Conservation (phyloP, 2,329 filamentous ascomycete species). For the Cyclaneusma minus region DNA sequence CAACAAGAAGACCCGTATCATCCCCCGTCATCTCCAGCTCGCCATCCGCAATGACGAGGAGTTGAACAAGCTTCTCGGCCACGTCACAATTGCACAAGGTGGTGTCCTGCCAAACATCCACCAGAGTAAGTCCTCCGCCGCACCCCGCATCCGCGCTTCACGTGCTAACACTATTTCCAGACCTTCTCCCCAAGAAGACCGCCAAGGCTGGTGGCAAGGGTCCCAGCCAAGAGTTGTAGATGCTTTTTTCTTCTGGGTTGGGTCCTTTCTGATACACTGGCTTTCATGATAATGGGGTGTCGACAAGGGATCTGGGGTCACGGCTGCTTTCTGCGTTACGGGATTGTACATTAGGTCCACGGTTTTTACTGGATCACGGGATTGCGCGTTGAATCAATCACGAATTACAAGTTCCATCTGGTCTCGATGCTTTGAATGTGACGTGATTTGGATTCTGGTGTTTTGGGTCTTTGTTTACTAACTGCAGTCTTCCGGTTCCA, state of each 20-base stretch:
- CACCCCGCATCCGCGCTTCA: background rate
- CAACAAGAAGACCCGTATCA: slow-evolving; percentile 99
- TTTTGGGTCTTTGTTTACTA: no score
- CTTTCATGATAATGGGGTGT: slow-evolving; percentile 58
- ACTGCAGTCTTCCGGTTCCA: no score
- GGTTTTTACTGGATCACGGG: slow-evolving; percentile 33
- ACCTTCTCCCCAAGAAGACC: slow-evolving; percentile 99
- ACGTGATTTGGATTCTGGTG: no score
- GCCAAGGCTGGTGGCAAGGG: slow-evolving; percentile 87
- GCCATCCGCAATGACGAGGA: slow-evolving; percentile 99
- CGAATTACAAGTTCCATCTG: no score
- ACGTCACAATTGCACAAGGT: slow-evolving; percentile 94
- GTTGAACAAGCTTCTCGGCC: slow-evolving; percentile 94
- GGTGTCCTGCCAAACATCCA: slow-evolving; percentile 96
- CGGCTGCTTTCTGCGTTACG: slow-evolving; percentile 45
- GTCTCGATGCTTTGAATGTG: no score
- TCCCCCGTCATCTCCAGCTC: slow-evolving; percentile 94
- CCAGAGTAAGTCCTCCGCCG: slow-evolving; percentile 68
- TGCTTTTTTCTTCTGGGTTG: slow-evolving; percentile 33
- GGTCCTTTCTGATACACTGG: slow-evolving; percentile 39
- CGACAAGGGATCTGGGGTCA: slow-evolving; percentile 61
- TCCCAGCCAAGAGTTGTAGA: slow-evolving; percentile 87
- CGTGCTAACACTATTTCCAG: slow-evolving; percentile 30
- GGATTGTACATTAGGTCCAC: slow-evolving; percentile 63
- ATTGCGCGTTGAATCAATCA: slow-evolving; percentile 19